Evolutionary conservation across 768 basidiomycete species (phyloP).

Genomic region (Crassisporium funariophilum): DNA sequence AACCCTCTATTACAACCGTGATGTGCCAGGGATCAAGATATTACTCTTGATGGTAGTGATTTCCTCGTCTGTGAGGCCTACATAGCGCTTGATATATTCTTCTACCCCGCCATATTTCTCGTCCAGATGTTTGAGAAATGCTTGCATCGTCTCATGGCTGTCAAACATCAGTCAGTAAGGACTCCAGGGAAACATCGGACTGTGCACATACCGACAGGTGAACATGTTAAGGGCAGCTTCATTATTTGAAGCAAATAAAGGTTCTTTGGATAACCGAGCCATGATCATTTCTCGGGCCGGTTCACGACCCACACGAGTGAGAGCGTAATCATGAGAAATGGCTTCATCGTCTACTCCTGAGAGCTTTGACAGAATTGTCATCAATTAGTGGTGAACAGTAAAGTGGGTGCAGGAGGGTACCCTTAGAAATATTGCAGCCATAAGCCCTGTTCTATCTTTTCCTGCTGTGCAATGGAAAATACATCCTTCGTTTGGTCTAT

Average conservation of each 20-base stretch:
- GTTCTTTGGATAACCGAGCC: slow-evolving; percentile 66
- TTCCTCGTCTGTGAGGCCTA: slow-evolving; percentile 66
- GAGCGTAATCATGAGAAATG: slow-evolving; percentile 74
- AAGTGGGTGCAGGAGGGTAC: slow-evolving; percentile 35
- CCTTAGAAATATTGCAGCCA: slow-evolving; percentile 72
- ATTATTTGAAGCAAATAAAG: slow-evolving; percentile 70
- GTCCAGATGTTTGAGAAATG: slow-evolving; percentile 61
- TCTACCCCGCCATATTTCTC: slow-evolving; percentile 71
- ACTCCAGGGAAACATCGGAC: neutral
- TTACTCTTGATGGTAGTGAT: slow-evolving; percentile 59
- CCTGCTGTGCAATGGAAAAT: slow-evolving; percentile 86
- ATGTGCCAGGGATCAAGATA: slow-evolving; percentile 41
- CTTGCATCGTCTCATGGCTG: slow-evolving; percentile 78
- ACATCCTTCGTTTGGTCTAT: slow-evolving; percentile 63
- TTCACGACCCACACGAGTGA: slow-evolving; percentile 80
- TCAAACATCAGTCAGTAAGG: slow-evolving; percentile 4
- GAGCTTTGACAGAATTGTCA: slow-evolving; percentile 47
- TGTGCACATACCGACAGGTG: slow-evolving; percentile 60
- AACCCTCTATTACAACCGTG: neutral
- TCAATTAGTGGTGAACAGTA: neutral
- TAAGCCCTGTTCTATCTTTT: slow-evolving; percentile 80
- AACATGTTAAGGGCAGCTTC: slow-evolving; percentile 85
- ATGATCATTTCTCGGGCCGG: slow-evolving; percentile 74
- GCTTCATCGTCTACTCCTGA: slow-evolving; percentile 67
- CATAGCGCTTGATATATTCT: slow-evolving; percentile 56